These are phyloP conservation scores for Trametopsis cervina DNA, from an alignment of 768 basidiomycete genomes.

Conservation along the genomic window DNA sequence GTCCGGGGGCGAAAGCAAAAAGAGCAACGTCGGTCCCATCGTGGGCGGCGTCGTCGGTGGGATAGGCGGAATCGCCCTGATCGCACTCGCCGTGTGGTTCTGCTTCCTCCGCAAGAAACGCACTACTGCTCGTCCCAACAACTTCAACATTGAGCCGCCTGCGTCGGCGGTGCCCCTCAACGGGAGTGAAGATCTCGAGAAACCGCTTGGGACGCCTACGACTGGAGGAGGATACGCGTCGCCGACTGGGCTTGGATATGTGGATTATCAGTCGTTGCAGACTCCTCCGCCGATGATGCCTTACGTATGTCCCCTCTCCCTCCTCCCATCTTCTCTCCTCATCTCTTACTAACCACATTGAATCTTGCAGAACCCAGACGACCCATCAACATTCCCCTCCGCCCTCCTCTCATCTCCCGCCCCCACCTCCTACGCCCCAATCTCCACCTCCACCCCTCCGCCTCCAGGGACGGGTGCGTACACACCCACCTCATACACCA, in stretches of 20 bases:
- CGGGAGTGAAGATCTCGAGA: too few relatives aligned
- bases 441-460: too few relatives aligned
- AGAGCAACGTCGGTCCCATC: conserved; percentile 8
- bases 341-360: background rate
- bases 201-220: background rate
- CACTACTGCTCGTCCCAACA: background rate
- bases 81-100: background rate
- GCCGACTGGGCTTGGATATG: background rate
- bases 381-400: conserved; percentile 9
- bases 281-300: background rate
- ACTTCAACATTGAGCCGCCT: background rate
- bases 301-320: background rate
- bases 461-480: too few relatives aligned
- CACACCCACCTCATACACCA: too few relatives aligned
- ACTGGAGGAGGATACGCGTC: background rate
- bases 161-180: conserved; percentile 1
- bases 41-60: conserved; percentile 12
- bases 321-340: background rate
- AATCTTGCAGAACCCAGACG: conserved; percentile 6
- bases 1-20: background rate
- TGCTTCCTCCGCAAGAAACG: background rate
- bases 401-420: too few relatives aligned
- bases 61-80: background rate
- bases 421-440: too few relatives aligned
- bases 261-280: background rate